Percentiles rank a stretch among this genome's conserved stretches.
phyloP scores from a whole-genome alignment of 148 eudicot species.

The Rhododendron henanense region DNA sequence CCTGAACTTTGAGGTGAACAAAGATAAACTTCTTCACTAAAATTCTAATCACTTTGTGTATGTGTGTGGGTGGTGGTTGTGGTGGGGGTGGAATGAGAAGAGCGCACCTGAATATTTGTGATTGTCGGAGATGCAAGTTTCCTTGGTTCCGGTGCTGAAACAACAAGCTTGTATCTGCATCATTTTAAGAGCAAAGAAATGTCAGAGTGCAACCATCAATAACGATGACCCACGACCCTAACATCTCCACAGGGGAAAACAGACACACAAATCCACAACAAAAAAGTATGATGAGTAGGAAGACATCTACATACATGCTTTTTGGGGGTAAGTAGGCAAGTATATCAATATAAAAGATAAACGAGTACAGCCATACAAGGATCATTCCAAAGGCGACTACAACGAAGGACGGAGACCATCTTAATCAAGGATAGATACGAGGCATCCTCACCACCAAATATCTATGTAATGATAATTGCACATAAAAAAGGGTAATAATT shows the following conservation, averaged over 20 bases:
- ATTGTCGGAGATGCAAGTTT: constrained; percentile 83
- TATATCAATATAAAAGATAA: not conserved
- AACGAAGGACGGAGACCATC: not conserved
- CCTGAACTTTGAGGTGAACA: not conserved
- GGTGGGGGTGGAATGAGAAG: not conserved
- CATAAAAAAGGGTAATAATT: not conserved
- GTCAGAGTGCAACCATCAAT: not conserved
- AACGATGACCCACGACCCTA: not conserved
- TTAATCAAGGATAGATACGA: not conserved
- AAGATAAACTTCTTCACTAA: not conserved
- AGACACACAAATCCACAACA: not conserved
- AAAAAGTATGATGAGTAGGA: not conserved
- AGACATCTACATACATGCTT: not conserved
- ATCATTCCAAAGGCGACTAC: not conserved
- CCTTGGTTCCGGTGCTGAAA: constrained; percentile 73
- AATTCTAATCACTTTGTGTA: not conserved
- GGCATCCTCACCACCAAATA: not conserved
- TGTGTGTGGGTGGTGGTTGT: not conserved
- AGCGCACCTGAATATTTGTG: constrained; percentile 78
- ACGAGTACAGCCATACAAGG: not conserved
- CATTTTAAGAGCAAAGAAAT: constrained; percentile 10
- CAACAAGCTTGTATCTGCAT: constrained; percentile 89
- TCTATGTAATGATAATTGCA: not conserved
- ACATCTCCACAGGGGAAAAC: not conserved
- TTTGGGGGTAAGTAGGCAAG: not conserved